phyloP scores from a whole-genome alignment of 345 rosid species.

The Orychophragmus violaceus region DNA sequence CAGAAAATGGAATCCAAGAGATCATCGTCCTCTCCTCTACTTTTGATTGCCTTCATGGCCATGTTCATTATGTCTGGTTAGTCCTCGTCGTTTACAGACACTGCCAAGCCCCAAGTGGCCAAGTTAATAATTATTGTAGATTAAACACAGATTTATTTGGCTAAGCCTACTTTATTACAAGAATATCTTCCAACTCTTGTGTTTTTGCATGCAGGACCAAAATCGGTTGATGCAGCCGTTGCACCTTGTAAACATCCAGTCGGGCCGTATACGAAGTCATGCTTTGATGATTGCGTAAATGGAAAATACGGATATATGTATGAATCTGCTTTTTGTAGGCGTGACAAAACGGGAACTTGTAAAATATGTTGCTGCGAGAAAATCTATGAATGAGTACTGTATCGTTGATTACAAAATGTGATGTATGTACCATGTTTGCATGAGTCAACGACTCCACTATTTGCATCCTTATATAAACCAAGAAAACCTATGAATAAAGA shows the following conservation, averaged over 20 bases:
- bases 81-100: not conserved
- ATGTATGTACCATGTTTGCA: too few relatives aligned
- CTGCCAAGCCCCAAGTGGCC: not conserved
- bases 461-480: too few relatives aligned
- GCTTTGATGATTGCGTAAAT: not conserved
- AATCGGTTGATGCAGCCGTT: not conserved
- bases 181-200: not conserved
- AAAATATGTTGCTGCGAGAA: not conserved
- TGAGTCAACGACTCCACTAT: too few relatives aligned
- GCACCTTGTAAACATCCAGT: not conserved
- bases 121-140: not conserved
- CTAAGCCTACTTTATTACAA: not conserved
- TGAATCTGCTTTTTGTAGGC: too few relatives aligned
- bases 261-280: not conserved
- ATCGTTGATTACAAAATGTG: too few relatives aligned
- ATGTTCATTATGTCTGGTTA: constrained; percentile 10
- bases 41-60: not conserved
- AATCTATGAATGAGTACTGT: not conserved
- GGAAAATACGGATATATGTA: not conserved
- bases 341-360: not conserved
- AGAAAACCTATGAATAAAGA: too few relatives aligned
- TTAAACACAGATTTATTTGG: not conserved
- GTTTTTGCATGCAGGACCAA: not conserved
- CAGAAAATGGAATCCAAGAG: constrained; percentile 8
- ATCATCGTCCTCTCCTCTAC: not conserved